A percentile compares a stretch with the other conserved stretches of the same genome.
Conservation (phyloP, 257 asterid species). For the Plantago elongata region DNA sequence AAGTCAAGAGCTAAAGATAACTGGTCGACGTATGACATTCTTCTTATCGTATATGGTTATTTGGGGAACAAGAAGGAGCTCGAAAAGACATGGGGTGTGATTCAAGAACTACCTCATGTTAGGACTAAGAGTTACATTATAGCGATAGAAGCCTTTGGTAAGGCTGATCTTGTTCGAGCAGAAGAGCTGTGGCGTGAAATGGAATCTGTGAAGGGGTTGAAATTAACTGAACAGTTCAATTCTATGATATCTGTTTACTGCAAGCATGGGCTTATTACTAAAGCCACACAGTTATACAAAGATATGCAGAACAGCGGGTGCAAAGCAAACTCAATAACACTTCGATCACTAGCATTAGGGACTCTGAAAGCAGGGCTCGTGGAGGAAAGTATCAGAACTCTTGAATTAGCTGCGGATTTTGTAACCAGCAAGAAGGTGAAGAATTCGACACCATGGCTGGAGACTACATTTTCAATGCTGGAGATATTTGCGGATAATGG, state of each 20-base stretch:
- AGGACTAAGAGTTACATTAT: slow-evolving; percentile 62
- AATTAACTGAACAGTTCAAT: slow-evolving; percentile 64
- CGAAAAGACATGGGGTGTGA: slow-evolving; percentile 49
- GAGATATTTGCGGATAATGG: slow-evolving; percentile 49
- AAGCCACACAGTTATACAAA: slow-evolving; percentile 72
- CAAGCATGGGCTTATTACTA: slow-evolving; percentile 61
- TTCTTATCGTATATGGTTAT: slow-evolving; percentile 60
- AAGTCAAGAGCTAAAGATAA: slow-evolving; percentile 59
- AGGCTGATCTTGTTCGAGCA: slow-evolving; percentile 49
- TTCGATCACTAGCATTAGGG: slow-evolving; percentile 78
- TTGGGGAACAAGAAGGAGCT: slow-evolving; percentile 58
- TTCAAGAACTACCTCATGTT: slow-evolving; percentile 51
- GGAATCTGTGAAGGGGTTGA: slow-evolving; percentile 54
- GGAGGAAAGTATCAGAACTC: slow-evolving; percentile 26
- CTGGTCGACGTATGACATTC: slow-evolving; percentile 83
- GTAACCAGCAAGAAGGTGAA: slow-evolving; percentile 15
- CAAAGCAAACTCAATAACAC: slow-evolving; percentile 75
- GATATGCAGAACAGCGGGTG: slow-evolving; percentile 70
- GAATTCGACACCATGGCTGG: slow-evolving; percentile 14
- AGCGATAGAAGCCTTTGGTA: slow-evolving; percentile 79
- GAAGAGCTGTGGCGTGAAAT: slow-evolving; percentile 69
- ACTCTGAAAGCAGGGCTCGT: slow-evolving; percentile 70
- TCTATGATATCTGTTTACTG: slow-evolving; percentile 74
- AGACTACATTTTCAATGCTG: not conserved
- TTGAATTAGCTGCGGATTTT: not conserved